Evolutionary conservation across 441 rosid genomes (phyloP), one percentile per base, ranked within the genome.

Genomic region (Arabidopsis hybrid): DNA sequence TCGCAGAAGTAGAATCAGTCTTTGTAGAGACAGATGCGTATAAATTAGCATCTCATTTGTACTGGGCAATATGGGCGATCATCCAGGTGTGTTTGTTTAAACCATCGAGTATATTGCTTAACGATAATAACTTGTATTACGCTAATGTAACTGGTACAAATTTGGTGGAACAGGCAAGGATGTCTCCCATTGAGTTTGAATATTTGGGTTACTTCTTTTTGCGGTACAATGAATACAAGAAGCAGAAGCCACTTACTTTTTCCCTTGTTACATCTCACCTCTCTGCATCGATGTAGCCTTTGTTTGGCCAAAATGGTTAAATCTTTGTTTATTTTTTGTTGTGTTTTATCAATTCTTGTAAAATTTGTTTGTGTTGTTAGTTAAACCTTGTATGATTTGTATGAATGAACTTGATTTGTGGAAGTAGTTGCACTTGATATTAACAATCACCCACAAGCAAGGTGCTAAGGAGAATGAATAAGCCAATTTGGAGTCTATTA

Each of bases 61-160:
- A 82, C 73, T 96, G 97, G 99, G 97, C 98, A 8, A 74, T 90
- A 73, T 96, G 99, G 99, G 97, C 95, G 4, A 79, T 93, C 57
- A 96, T 96, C 74, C 99, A 95, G 98, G 99, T 91, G 14, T 31
- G 4, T 13, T n/a, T 32, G 1, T 21, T 26, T 31, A 43, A 36
- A 35, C 66, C 17, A 18, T 64, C n/a, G 8, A 34, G 63, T 29
- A 39, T 53, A 4, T 35, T 32, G 39, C 51, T 6, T 60, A 5
- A 45, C 0, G 35, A 52, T 31, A 8, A 38, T 45, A 17, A 46
- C 45, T 47, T 26, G 12, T 63, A 43, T 58, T 67, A 31, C 58
- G 13, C 46, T 43, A 56, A 57, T 17, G 35, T n/a, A 58, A 69
- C 13, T 49, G 1, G 39, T 61, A 26, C 5, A 21, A 38, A 68